Evolutionary conservation across 768 basidiomycete species (phyloP).

Genomic region (Boletellus emodensis): DNA sequence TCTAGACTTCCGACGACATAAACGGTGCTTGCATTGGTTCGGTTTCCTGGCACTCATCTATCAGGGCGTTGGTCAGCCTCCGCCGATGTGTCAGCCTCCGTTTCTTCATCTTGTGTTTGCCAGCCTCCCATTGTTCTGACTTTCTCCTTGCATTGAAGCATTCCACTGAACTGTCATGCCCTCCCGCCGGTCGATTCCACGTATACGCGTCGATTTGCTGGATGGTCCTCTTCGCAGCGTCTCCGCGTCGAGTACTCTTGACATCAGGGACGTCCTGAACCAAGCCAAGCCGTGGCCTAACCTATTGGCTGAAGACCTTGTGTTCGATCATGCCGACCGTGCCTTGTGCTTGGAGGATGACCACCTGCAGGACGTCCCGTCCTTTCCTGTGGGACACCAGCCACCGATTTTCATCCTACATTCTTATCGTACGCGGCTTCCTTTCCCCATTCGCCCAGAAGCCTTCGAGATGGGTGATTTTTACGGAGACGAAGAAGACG

Average conservation of each 20-base stretch:
- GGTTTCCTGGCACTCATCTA: background rate
- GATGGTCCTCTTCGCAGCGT: conserved; percentile 12
- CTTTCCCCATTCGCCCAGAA: conserved; percentile 20
- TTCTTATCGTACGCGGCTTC: conserved; percentile 20
- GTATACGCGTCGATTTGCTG: conserved; percentile 19
- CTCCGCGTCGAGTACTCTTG: conserved; percentile 23
- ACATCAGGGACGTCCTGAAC: conserved; percentile 23
- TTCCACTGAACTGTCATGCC: conserved; percentile 16
- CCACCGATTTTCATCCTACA: conserved; percentile 29
- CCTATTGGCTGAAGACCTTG: conserved; percentile 21
- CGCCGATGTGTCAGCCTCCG: conserved; percentile 19
- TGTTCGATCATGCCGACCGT: conserved; percentile 14
- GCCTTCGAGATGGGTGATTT: conserved; percentile 19
- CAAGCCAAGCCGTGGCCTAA: conserved; percentile 11
- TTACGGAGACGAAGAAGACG: conserved; percentile 15
- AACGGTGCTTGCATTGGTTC: background rate
- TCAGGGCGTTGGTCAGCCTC: conserved; percentile 21
- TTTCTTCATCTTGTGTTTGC: background rate
- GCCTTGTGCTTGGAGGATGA: conserved; percentile 8
- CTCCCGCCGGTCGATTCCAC: conserved; percentile 14
- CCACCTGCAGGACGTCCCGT: conserved; percentile 22
- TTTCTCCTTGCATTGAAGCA: conserved; percentile 3
- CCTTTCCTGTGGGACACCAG: conserved; percentile 28
- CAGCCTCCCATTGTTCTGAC: conserved; percentile 9
- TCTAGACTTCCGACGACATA: background rate